Conservation (phyloP, 352 stramenopile genomes). For the Phytophthora pini region DNA sequence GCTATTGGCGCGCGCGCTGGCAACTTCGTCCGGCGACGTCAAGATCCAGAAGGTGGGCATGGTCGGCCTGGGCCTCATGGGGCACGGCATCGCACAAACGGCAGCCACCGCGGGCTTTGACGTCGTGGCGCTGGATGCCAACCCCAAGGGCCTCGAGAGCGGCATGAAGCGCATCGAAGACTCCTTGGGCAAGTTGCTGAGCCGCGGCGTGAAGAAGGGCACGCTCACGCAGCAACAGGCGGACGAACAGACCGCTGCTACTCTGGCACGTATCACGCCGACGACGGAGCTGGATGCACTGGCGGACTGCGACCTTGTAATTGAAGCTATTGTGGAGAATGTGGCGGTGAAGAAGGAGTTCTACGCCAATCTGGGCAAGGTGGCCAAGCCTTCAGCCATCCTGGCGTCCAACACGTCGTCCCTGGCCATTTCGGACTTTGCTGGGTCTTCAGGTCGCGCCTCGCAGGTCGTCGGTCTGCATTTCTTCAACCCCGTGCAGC, state of each 20-base stretch:
- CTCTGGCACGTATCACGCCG: slow-evolving; percentile 85
- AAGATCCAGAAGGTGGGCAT: slow-evolving; percentile 93
- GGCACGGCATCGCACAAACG: slow-evolving; percentile 97
- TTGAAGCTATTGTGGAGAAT: slow-evolving; percentile 99
- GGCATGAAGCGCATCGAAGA: slow-evolving; percentile 93
- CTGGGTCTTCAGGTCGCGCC: slow-evolving; percentile 89
- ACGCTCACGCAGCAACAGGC: slow-evolving; percentile 85
- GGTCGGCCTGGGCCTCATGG: slow-evolving; percentile 97
- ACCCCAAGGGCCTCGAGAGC: slow-evolving; percentile 73
- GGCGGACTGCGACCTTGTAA: slow-evolving; percentile 94
- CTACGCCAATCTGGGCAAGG: slow-evolving; percentile 92
- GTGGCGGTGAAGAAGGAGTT: slow-evolving; percentile 93
- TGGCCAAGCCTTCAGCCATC: slow-evolving; percentile 93
- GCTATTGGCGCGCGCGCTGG: slow-evolving; percentile 28
- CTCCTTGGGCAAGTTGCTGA: slow-evolving; percentile 91
- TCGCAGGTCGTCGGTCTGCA: slow-evolving; percentile 97
- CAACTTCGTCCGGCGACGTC: slow-evolving; percentile 40
- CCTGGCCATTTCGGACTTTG: slow-evolving; percentile 95
- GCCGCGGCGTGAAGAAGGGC: slow-evolving; percentile 89
- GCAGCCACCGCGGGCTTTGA: slow-evolving; percentile 86
- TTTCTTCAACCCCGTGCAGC: slow-evolving; percentile 98
- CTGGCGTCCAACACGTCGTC: slow-evolving; percentile 98
- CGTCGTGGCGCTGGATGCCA: slow-evolving; percentile 86
- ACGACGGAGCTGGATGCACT: slow-evolving; percentile 91
- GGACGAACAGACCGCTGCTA: slow-evolving; percentile 63